phyloP scores from a whole-genome alignment of 352 stramenopile species.

The Blastocystis sp. region DNA sequence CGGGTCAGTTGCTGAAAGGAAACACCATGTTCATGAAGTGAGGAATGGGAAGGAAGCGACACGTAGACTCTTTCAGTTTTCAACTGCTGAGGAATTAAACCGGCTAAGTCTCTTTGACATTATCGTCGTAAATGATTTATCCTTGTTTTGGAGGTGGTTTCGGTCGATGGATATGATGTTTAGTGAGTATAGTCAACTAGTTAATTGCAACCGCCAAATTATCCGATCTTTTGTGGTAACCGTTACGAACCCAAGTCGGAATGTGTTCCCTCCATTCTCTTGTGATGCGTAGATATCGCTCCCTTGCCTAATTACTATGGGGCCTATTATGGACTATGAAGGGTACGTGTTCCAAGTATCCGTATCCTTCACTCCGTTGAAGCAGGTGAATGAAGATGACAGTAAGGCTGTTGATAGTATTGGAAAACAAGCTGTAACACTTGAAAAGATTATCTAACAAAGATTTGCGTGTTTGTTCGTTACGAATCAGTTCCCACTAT shows the following conservation, averaged over 20 bases:
- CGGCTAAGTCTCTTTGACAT: background rate
- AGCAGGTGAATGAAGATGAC: background rate
- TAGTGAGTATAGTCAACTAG: background rate
- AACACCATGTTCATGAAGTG: conserved; percentile 19
- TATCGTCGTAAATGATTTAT: conserved; percentile 7
- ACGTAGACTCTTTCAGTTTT: conserved; percentile 14
- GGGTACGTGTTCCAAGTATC: background rate
- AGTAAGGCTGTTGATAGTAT: background rate
- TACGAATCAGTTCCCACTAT: background rate
- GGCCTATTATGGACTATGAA: background rate
- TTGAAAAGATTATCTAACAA: conserved; percentile 24
- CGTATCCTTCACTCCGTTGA: conserved; percentile 19
- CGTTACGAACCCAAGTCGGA: background rate
- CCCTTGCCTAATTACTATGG: conserved; percentile 23
- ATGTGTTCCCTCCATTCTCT: background rate
- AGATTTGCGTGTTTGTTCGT: too few relatives aligned
- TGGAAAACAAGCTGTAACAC: background rate
- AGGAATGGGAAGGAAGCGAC: too few relatives aligned
- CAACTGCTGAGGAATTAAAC: background rate
- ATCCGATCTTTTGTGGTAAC: background rate
- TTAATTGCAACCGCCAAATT: background rate
- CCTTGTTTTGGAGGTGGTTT: background rate
- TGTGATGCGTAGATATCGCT: background rate
- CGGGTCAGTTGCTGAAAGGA: background rate
- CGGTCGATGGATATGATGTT: background rate